phyloP scores from a whole-genome alignment of 139 green algal genomes.

The Zygnema circumcarinatum region DNA sequence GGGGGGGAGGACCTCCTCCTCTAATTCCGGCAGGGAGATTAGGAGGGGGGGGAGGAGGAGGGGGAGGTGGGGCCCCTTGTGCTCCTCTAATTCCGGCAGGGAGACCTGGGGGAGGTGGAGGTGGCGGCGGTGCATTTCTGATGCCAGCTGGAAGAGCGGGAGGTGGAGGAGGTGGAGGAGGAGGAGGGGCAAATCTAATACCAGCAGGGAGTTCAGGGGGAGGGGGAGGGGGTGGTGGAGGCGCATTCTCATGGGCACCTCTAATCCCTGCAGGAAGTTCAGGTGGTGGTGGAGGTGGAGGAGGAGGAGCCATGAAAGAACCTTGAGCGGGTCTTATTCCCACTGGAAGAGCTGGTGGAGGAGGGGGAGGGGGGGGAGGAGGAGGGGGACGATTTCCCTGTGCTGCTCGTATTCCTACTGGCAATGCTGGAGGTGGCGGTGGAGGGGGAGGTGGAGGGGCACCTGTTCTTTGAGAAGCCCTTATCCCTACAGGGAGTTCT shows the following conservation, averaged over 20 bases:
- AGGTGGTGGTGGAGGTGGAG: slow-evolving; percentile 43
- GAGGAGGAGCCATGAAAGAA: slow-evolving; percentile 7
- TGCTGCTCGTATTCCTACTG: too few species aligned
- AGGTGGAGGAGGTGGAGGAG: slow-evolving; percentile 38
- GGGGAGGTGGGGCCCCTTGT: slow-evolving; percentile 9
- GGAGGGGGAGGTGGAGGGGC: slow-evolving; percentile 22
- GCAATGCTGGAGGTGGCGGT: not conserved
- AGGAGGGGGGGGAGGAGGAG: slow-evolving; percentile 47
- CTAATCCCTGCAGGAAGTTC: slow-evolving; percentile 11
- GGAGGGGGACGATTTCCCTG: not conserved
- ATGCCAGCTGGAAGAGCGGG: slow-evolving; percentile 1
- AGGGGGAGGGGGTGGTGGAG: too few species aligned
- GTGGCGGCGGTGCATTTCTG: slow-evolving; percentile 18
- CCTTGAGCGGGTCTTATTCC: not conserved
- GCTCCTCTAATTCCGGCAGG: slow-evolving; percentile 19
- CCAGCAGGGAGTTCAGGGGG: too few species aligned
- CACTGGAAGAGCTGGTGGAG: slow-evolving; percentile 19
- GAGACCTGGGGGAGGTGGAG: not conserved
- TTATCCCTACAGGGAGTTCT: not conserved
- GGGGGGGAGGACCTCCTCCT: slow-evolving; percentile 12
- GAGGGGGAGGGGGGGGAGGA: slow-evolving; percentile 26
- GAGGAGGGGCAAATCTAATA: not conserved
- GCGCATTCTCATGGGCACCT: too few species aligned
- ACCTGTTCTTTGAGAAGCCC: too few species aligned
- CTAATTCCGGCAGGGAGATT: not conserved